Percentiles rank a stretch among this genome's conserved stretches.
phyloP scores from a whole-genome alignment of 1,284 basidiomycete species.

The Pseudozyma hubeiensis region DNA sequence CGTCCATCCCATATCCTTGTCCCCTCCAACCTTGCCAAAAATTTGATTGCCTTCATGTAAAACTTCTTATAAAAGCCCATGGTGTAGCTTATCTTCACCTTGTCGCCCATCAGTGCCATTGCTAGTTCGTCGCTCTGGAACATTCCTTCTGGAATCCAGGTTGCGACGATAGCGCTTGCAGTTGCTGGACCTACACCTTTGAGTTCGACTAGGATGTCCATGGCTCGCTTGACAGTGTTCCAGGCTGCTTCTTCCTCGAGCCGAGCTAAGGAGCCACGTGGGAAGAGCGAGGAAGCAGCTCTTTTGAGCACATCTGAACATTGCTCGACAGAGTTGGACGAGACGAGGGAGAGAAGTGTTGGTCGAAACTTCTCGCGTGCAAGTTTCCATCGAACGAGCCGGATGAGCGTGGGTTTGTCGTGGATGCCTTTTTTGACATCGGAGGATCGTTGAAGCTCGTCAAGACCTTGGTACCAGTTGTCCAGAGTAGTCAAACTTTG shows the following conservation, averaged over 20 bases:
- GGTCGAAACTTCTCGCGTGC: conserved; percentile 30
- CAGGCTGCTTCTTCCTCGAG: neutral
- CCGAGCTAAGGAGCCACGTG: neutral
- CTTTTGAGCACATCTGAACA: neutral
- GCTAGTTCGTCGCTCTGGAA: conserved; percentile 36
- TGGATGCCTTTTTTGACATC: neutral
- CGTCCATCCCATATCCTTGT: conserved; percentile 7
- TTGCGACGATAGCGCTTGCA: conserved; percentile 23
- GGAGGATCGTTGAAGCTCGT: neutral
- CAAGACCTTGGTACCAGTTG: conserved; percentile 25
- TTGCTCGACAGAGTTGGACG: conserved; percentile 11
- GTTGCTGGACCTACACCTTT: conserved; percentile 46
- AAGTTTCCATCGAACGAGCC: conserved; percentile 43
- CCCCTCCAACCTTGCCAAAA: neutral
- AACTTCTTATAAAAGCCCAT: conserved; percentile 21
- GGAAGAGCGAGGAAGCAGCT: conserved; percentile 3
- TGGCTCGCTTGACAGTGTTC: neutral
- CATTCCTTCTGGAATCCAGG: conserved; percentile 5
- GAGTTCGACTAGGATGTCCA: conserved; percentile 24
- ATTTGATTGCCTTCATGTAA: neutral
- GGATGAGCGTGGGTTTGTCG: conserved; percentile 14
- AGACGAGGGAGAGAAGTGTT: conserved; percentile 16
- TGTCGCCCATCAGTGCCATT: neutral
- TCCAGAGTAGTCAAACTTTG: neutral
- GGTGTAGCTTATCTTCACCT: conserved; percentile 18